Percentiles rank a stretch among this genome's conserved stretches.
Evolutionary conservation across 2,329 filamentous ascomycete species (phyloP).

Genomic region (Cadophora sp.): DNA sequence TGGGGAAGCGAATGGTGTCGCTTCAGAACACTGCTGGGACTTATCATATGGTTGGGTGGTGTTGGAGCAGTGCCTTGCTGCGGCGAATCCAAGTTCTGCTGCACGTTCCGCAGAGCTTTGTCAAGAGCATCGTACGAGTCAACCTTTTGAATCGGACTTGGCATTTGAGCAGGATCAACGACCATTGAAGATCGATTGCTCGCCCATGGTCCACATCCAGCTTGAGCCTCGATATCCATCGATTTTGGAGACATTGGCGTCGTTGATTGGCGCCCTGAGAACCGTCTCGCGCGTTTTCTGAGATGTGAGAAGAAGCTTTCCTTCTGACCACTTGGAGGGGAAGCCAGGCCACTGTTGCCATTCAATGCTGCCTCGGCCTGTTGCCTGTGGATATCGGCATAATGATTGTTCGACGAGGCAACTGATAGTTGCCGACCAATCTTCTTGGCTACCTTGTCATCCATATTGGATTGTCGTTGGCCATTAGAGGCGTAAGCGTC

Average conservation of each 20-base stretch:
- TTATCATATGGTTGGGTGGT: conserved; percentile 61
- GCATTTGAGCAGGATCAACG: conserved; percentile 61
- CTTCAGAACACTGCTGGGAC: conserved; percentile 62
- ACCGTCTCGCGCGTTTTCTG: conserved; percentile 87
- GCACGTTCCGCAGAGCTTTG: conserved; percentile 61
- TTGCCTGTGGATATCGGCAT: conserved; percentile 86
- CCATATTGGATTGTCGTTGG: conserved; percentile 50
- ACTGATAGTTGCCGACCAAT: conserved; percentile 94
- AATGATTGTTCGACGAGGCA: conserved; percentile 91
- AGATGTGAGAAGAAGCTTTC: conserved; percentile 99
- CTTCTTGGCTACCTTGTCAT: conserved; percentile 82
- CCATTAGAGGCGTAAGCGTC: conserved; percentile 54
- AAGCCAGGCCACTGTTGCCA: conserved; percentile 76
- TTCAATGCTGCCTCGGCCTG: conserved; percentile 91
- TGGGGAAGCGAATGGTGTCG: conserved; percentile 70
- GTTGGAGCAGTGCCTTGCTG: conserved; percentile 48
- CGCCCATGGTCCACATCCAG: conserved; percentile 88
- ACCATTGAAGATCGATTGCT: conserved; percentile 86
- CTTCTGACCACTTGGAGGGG: conserved; percentile 80
- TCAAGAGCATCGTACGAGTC: conserved; percentile 67
- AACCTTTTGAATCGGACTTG: conserved; percentile 58
- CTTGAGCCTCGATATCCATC: conserved; percentile 92
- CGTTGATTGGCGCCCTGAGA: conserved; percentile 86
- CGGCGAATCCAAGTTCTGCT: conserved; percentile 56
- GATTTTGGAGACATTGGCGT: conserved; percentile 78